Conservation (phyloP, 208 protist species). For the Acanthamoeba castellanii region DNA sequence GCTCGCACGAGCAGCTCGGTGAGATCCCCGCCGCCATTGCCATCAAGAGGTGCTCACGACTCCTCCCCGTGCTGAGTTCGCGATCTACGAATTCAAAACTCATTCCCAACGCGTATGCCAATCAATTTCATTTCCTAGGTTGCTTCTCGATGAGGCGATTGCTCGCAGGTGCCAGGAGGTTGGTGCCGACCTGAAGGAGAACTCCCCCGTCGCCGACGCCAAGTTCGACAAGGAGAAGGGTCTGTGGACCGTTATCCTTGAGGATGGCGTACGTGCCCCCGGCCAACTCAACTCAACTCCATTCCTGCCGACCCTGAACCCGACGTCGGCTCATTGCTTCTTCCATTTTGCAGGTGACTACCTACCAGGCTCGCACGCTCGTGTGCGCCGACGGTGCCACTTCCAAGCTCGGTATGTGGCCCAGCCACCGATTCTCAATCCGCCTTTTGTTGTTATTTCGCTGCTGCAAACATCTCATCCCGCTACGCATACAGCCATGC, state of each 20-base stretch:
- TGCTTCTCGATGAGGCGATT: slow-evolving; percentile 85
- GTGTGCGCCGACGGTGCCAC: slow-evolving; percentile 86
- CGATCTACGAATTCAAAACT: neutral
- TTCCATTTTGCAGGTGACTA: slow-evolving; percentile 16
- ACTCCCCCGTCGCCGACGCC: slow-evolving; percentile 80
- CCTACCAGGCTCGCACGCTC: slow-evolving; percentile 82
- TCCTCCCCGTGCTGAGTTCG: neutral
- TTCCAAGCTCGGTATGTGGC: slow-evolving; percentile 74
- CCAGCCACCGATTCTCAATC: neutral
- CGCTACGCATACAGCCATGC: slow-evolving; percentile 38
- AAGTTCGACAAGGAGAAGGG: slow-evolving; percentile 84
- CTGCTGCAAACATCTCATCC: neutral
- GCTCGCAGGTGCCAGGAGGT: slow-evolving; percentile 82
- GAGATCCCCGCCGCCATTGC: slow-evolving; percentile 82
- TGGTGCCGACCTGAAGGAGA: slow-evolving; percentile 85
- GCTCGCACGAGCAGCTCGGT: slow-evolving; percentile 82
- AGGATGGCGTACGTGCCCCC: neutral
- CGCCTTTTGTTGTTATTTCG: neutral
- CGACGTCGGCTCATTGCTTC: neutral
- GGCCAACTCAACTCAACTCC: too few relatives aligned
- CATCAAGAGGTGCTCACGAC: slow-evolving; percentile 73
- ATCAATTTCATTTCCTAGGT: slow-evolving; percentile 1
- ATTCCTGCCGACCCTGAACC: neutral
- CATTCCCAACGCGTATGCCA: too few relatives aligned
- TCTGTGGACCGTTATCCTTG: slow-evolving; percentile 82